Base-by-base conservation (phyloP, 169 alveolate species). In the Plasmodium ovale region DNA sequence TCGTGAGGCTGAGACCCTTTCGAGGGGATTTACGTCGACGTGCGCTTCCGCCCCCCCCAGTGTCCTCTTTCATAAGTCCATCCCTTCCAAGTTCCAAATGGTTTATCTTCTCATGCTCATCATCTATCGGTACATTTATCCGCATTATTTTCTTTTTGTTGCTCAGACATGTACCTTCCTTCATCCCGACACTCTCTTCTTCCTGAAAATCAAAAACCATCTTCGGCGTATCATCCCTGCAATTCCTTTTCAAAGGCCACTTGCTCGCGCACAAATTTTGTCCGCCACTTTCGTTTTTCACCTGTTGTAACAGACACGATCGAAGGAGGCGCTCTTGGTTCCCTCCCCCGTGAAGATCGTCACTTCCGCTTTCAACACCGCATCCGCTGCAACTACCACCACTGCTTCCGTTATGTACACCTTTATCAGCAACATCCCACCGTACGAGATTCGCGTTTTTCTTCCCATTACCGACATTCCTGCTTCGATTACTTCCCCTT, bases 201-300 rank as follows among this genome's bases (percentile, higher is more conserved):
- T 72, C 44, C 23, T 65, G 39, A 37, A 74, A 7, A 35, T 23
- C 44, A 53, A 74, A 62, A 53, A 44, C 33, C 58, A 74, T 35
- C 37, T 74, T 39, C 27, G 77, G 69, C 1, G 77, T 47, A 68
- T 59, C 31, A 49, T 74, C 68, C 29, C 77, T 58, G 29, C 68
- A 74, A 33, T 74, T 74, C 35, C 88, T 23, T 74, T 59, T 74
- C 51, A 74, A 60, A 19, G 72, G 14, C 77, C 74, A 64, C 35
- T 74, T 64, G 44, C 62, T 74, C 14, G 77, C 27, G n/a, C 21
- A 1, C 6, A 29, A 4, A 42, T 72, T 62, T 19, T 39, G 54
- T 14, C n/a, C 2, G 9, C 62, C 47, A 4, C 27, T 74, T 53
- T 74, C 88, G 29, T 60, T 58, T 19, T 72, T 39, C 44, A 33